A percentile compares a stretch with the other conserved stretches of the same genome.
phyloP scores from a whole-genome alignment of 352 stramenopile species.

The Globisporangium carolinianum region DNA sequence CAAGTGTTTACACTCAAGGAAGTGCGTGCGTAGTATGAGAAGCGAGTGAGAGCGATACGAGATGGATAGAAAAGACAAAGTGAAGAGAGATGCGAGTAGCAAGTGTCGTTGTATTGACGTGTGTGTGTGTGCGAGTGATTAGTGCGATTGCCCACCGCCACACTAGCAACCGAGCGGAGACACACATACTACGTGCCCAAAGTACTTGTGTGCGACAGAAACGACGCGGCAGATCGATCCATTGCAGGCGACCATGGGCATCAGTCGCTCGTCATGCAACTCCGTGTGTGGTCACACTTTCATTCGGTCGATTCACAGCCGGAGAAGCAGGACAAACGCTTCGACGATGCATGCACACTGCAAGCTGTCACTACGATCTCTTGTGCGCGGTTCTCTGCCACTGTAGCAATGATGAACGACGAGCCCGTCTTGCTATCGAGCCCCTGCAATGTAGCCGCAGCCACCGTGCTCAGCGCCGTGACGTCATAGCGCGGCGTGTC shows the following conservation, averaged over 20 bases:
- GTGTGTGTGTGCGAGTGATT: no score
- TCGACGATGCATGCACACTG: no score
- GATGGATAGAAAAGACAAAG: no score
- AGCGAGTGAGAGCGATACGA: no score
- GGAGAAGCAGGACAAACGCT: background rate
- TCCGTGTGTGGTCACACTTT: background rate
- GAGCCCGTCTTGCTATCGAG: constrained; percentile 1
- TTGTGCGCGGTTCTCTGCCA: constrained; percentile 12
- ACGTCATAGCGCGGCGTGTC: constrained; percentile 6
- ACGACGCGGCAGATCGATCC: constrained; percentile 50
- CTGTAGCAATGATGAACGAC: constrained; percentile 11
- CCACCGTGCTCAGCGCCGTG: constrained; percentile 4
- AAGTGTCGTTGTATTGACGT: constrained; percentile 10
- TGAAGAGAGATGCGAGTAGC: no score
- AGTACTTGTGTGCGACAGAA: constrained; percentile 70
- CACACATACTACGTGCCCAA: constrained; percentile 33
- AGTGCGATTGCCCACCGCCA: background rate
- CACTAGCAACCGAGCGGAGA: background rate
- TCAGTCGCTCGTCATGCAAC: background rate
- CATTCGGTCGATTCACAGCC: no score
- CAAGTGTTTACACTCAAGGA: constrained; percentile 55
- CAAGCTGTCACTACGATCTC: constrained; percentile 3
- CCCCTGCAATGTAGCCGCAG: constrained; percentile 1
- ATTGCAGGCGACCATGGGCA: background rate
- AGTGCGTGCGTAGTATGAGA: constrained; percentile 24